Percentiles rank a stretch among this genome's conserved stretches.
phyloP scores from a whole-genome alignment of 2,329 filamentous ascomycete genomes.

The Neofusicoccum kwambonambiense region DNA sequence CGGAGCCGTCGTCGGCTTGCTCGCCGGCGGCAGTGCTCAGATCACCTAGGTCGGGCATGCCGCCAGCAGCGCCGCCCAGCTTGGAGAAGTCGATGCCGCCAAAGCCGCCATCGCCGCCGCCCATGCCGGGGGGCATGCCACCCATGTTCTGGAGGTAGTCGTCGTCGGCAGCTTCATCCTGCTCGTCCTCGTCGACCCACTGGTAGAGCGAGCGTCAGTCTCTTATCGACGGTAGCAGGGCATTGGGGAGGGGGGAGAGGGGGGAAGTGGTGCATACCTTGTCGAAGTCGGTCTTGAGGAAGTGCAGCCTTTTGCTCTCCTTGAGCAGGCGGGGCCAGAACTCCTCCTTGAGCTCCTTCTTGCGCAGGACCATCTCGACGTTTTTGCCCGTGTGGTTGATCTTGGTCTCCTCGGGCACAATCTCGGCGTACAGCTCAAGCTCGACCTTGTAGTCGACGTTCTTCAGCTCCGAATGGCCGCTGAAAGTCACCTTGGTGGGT shows the following conservation, averaged over 20 bases:
- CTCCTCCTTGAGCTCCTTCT: constrained; percentile 93
- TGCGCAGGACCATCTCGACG: constrained; percentile 86
- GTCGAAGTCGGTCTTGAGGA: constrained; percentile 98
- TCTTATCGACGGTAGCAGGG: constrained; percentile 15
- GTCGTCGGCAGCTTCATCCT: constrained; percentile 76
- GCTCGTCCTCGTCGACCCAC: constrained; percentile 98
- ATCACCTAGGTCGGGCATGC: constrained; percentile 38
- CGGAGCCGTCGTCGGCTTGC: constrained; percentile 59
- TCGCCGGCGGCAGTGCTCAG: constrained; percentile 45
- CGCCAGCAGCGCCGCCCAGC: constrained; percentile 55
- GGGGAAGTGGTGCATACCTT: constrained; percentile 57
- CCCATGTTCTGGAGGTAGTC: constrained; percentile 48
- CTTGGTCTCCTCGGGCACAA: constrained; percentile 81
- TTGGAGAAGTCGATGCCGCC: constrained; percentile 93
- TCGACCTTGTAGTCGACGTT: constrained; percentile 85
- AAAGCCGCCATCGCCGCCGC: constrained; percentile 65
- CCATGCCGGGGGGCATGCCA: constrained; percentile 51
- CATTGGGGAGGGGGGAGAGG: background rate
- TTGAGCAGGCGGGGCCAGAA: constrained; percentile 96
- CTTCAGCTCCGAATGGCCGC: constrained; percentile 76
- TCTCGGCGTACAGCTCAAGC: constrained; percentile 86
- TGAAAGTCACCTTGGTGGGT: constrained; percentile 74
- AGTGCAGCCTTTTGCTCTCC: constrained; percentile 85
- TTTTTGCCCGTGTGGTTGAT: constrained; percentile 85
- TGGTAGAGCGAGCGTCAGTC: constrained; percentile 31